Base-by-base conservation (phyloP, 2,329 filamentous ascomycete species). In the Epichloe glyceriae region DNA sequence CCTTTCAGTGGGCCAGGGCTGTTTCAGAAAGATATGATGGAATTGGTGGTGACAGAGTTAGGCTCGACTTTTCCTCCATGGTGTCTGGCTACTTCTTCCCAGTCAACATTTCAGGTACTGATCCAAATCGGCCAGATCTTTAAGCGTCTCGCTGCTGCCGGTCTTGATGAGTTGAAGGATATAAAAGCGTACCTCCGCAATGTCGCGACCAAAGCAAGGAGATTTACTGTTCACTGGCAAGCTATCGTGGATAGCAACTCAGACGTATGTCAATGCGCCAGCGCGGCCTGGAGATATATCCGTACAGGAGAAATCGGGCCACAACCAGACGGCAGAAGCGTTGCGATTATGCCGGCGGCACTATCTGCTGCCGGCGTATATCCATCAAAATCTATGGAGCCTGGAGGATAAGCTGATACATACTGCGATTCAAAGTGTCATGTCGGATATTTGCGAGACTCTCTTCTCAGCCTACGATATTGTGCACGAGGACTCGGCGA, bases 181-280 rank as follows among this genome's bases (percentile, higher is more conserved):
- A 63, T 74, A 47, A 67, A 70, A 42, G 53, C 58, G 0, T 73
- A 79, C 19, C 61, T 85, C 1, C 64, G 64, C 3, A 51, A 60
- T 0, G 63, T 79, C 44, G 64, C 75, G 1, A 55, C 64, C 33
- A 56, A 64, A 11, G 62, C 65, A 12, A 26, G 58, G 30, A 60
- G 55, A 46, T 57, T 54, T 22, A 54, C 58, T 17, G 60, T 78
- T 26, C 68, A 86, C 57, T 89, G 86, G 86, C 85, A 88, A 60
- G 60, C 56, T 3, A 68, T 85, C 1, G 72, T 75, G 0, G 86
- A 90, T 57, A 17, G 43, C 43, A 12, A 52, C 38, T 12, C 42
- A 26, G 42, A 33, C 22, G 17, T 49, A 46, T 55, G 65, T 75
- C n/a, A 67, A 77, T 54, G 73, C 58, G 40, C 61, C 53, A 19